Conservation (phyloP, 495 filamentous ascomycete genomes). For the Aspergillus panamensis region DNA sequence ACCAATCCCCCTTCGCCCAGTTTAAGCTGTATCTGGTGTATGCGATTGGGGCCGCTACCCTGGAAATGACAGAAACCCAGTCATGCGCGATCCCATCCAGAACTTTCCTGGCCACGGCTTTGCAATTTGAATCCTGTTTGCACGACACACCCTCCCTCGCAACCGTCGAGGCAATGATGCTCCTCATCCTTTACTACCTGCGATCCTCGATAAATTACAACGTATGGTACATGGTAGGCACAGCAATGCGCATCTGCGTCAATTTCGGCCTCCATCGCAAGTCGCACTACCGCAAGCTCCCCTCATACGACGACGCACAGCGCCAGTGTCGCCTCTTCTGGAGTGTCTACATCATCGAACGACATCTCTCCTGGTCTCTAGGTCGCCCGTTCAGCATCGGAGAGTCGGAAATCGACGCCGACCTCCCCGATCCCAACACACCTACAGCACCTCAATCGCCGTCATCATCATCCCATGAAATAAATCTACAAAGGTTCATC, state of each 20-base stretch:
- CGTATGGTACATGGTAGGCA: conserved; percentile 44
- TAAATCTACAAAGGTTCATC: conserved; percentile 22
- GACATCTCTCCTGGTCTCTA: conserved; percentile 34
- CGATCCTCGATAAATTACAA: conserved; percentile 32
- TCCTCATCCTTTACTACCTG: conserved; percentile 39
- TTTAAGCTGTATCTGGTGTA: conserved; percentile 45
- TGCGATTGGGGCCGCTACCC: conserved; percentile 35
- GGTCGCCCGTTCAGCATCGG: conserved; percentile 39
- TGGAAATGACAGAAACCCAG: conserved; percentile 31
- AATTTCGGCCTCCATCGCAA: conserved; percentile 39
- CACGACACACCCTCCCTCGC: conserved; percentile 31
- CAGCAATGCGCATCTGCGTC: conserved; percentile 42
- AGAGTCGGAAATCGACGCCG: conserved; percentile 37
- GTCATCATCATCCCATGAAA: neutral
- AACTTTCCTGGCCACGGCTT: conserved; percentile 21
- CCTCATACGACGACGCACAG: conserved; percentile 25
- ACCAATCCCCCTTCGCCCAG: conserved; percentile 16
- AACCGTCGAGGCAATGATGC: conserved; percentile 39
- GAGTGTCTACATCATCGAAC: conserved; percentile 40
- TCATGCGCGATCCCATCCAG: conserved; percentile 8
- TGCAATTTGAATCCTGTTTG: conserved; percentile 30
- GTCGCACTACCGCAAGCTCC: conserved; percentile 19
- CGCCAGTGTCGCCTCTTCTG: conserved; percentile 36
- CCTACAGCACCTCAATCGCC: no score
- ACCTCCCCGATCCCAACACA: conserved; percentile 23